Percentiles rank a stretch among this genome's conserved stretches.
Conservation (phyloP, 495 filamentous ascomycete species). For the Penicillium riverlandense region DNA sequence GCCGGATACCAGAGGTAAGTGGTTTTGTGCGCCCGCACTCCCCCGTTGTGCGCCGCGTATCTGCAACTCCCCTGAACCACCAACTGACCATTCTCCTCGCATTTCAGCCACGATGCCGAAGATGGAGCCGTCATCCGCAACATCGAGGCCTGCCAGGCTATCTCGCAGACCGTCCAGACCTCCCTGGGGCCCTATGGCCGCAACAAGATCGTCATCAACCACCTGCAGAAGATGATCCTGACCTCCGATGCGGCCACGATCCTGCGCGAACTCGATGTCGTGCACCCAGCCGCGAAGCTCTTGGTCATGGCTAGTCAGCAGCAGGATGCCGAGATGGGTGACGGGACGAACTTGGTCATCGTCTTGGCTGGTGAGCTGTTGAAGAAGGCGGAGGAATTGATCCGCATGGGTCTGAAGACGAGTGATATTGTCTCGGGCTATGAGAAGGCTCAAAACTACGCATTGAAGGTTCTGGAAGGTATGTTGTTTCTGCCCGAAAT, state of each 20-base stretch:
- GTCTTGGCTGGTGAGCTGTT: slow-evolving; percentile 91
- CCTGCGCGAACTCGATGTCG: slow-evolving; percentile 92
- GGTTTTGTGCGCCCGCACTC: neutral
- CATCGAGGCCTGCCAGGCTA: slow-evolving; percentile 96
- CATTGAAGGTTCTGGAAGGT: slow-evolving; percentile 76
- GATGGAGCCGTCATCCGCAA: slow-evolving; percentile 98
- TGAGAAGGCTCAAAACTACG: slow-evolving; percentile 86
- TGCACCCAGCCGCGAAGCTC: slow-evolving; percentile 96
- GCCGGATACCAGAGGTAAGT: slow-evolving; percentile 89
- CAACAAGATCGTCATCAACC: slow-evolving; percentile 99
- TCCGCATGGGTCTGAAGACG: slow-evolving; percentile 93
- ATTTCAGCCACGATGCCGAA: slow-evolving; percentile 83
- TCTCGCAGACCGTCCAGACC: slow-evolving; percentile 91
- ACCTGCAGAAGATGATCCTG: slow-evolving; percentile 98
- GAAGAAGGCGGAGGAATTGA: slow-evolving; percentile 92
- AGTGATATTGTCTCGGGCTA: slow-evolving; percentile 94
- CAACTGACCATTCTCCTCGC: slow-evolving; percentile 3
- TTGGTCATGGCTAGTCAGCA: slow-evolving; percentile 99
- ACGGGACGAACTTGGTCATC: slow-evolving; percentile 97
- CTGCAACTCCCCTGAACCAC: slow-evolving; percentile 1
- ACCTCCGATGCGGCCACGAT: slow-evolving; percentile 98
- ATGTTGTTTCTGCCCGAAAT: slow-evolving; percentile 11
- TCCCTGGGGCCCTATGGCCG: slow-evolving; percentile 95
- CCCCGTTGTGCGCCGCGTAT: slow-evolving; percentile 8
- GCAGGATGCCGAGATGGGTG: slow-evolving; percentile 98